These are phyloP conservation scores for Chlamydomonas incerta DNA, from an alignment of 139 green algal species.

Conservation along the genomic window DNA sequence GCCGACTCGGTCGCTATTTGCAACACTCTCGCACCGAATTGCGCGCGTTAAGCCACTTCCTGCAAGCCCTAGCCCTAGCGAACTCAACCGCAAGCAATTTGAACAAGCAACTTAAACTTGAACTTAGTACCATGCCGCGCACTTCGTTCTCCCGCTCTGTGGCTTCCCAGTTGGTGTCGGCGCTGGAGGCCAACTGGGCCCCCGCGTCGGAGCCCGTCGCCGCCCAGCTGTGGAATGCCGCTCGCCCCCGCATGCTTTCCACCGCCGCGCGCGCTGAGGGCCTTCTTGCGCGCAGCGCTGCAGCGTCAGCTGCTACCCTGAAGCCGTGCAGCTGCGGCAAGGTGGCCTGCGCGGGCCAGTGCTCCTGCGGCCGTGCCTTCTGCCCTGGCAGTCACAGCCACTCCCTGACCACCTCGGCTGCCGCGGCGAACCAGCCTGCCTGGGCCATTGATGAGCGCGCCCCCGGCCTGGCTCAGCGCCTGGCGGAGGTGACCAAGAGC, in stretches of 20 bases:
- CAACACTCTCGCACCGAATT: no score
- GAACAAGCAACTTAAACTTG: neutral
- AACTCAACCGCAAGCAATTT: neutral
- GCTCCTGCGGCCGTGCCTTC: neutral
- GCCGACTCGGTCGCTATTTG: no score
- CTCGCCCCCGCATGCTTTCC: constrained; percentile 9
- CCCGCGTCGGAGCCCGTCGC: neutral
- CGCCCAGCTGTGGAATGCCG: neutral
- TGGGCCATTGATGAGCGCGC: constrained; percentile 4
- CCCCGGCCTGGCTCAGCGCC: constrained; percentile 32
- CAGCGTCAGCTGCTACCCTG: neutral
- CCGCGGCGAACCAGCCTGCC: neutral
- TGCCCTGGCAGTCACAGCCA: neutral
- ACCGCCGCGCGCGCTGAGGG: neutral
- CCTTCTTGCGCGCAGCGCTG: neutral
- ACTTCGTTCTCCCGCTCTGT: neutral
- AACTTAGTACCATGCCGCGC: neutral
- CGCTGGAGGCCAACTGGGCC: neutral
- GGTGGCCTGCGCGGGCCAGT: constrained; percentile 41
- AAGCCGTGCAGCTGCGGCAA: constrained; percentile 49
- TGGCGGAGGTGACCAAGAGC: constrained; percentile 57
- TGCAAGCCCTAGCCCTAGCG: no score
- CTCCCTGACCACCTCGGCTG: constrained; percentile 20
- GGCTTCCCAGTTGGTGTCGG: neutral
- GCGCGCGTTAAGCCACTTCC: no score